A percentile compares a stretch with the other conserved stretches of the same genome.
These are phyloP conservation scores for Fusarium tuaranense DNA, from an alignment of 2,329 filamentous ascomycete species.

Conservation along the genomic window DNA sequence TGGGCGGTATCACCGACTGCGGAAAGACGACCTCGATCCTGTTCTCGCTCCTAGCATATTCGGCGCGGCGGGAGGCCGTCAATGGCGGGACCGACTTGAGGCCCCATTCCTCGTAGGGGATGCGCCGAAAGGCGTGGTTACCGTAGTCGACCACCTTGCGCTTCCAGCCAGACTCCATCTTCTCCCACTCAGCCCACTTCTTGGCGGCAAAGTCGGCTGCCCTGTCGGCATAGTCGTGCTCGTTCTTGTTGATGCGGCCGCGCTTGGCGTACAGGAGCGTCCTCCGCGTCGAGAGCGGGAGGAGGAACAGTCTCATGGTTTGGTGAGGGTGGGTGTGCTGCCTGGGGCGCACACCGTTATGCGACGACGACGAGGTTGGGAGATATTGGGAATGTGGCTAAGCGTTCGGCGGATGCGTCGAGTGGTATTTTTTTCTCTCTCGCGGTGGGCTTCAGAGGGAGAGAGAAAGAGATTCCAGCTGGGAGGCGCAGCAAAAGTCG, in stretches of 20 bases:
- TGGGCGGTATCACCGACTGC: slow-evolving; percentile 72
- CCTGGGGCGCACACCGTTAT: background rate
- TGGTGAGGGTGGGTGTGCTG: background rate
- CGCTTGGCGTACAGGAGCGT: slow-evolving; percentile 94
- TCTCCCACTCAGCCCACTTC: slow-evolving; percentile 90
- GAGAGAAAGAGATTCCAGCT: background rate
- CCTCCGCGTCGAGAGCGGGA: slow-evolving; percentile 91
- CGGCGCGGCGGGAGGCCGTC: slow-evolving; percentile 70
- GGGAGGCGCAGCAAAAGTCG: slow-evolving; percentile 10
- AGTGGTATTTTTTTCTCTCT: background rate
- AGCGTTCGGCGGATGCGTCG: background rate
- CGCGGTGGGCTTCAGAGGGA: background rate
- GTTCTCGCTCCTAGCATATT: background rate
- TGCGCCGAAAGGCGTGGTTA: slow-evolving; percentile 85
- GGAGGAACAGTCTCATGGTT: slow-evolving; percentile 90
- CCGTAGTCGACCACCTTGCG: slow-evolving; percentile 87
- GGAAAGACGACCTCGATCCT: slow-evolving; percentile 84
- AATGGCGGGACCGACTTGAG: slow-evolving; percentile 93
- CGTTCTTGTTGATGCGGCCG: slow-evolving; percentile 65
- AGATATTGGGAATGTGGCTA: background rate
- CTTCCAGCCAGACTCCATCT: slow-evolving; percentile 87
- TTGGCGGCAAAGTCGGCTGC: slow-evolving; percentile 77
- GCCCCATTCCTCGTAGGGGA: slow-evolving; percentile 98
- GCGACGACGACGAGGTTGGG: slow-evolving; percentile 6
- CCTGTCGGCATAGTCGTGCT: slow-evolving; percentile 72